Evolutionary conservation across 441 rosid species (phyloP), one percentile per base, ranked within the genome.

Genomic region (Cnidoscolus chayamansa): DNA sequence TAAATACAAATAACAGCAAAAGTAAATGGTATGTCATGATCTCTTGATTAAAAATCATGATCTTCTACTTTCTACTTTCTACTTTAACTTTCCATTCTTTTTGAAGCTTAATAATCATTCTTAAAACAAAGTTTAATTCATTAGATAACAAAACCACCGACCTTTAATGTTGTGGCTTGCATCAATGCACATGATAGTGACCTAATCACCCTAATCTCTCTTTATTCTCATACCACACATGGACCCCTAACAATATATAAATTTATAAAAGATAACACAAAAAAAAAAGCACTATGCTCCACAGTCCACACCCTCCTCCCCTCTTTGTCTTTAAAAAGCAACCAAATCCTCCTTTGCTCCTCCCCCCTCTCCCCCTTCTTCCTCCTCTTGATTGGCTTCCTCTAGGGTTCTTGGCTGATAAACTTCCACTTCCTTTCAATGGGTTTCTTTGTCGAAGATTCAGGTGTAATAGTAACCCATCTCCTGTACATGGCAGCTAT

Each of bases 401-500:
- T 37, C 43, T 6, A 13, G 0, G 4, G 25, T 32, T 25, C 49
- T 50, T 48, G 4, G 1, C 47, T 54, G 11, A 0, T 9, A 7
- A 8, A 8, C 11, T 53, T 68, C 43, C 19, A 20, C 10, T 1
- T 40, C 51, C 49, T n/a, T n/a, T n/a, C 64, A 30, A 89, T 90
- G 94, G 82, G 93, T 68, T 83, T 89, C 81, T 86, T 88, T 58
- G 80, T 81, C 19, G 97, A 89, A 54, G 90, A 89, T 69, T 85
- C 94, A 0, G 74, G 87, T 68, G 72, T 84, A 61, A 78, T 87
- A 0, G 67, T 84, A 30, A 79, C 86, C 43, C 90, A 91, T 48
- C 63, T 88, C 35, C 80, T 93, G 30, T 88, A 93, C 90, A 78
- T 87, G 77, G 81, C 90, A 57, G 97, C 96, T 10, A 81, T 90